Evolutionary conservation across 805 yeast genomes (phyloP), one percentile per base, ranked within the genome.

Genomic region (Candida coleopterorum): DNA sequence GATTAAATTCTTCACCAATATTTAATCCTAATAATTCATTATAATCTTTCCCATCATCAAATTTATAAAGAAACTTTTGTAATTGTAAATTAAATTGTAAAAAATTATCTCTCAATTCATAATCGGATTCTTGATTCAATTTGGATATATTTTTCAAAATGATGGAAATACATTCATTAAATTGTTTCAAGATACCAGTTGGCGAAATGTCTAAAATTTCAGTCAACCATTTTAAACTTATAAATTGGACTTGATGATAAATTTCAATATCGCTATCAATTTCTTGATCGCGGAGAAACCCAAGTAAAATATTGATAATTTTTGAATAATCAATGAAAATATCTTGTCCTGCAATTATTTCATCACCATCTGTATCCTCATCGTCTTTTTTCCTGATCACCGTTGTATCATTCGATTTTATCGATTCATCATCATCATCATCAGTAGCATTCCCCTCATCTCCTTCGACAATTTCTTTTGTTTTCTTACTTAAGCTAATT

Each of bases 181-280:
- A 72, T 40, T 76, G 81, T 17, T 81, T 77, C 18, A 84, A 65
- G 43, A 90, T 80, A 31, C 89, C 83, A 26, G 71, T 67, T 1
- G 97, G 90, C 0, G 90, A 78, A 12, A 85, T 77, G 11, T 74
- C 76, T 18, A 93, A 60, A 23, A 93, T 65, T 12, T 79, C 79
- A 37, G 76, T 79, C 11, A 93, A 61, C 98, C 98, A 93, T 32
- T 78, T 76, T 34, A 90, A 64, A 0, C 86, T 86, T 3, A 84
- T 85, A 22, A 80, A 58, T 55, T 86, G 94, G 30, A 89, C 84
- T 47, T 85, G 85, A 38, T 59, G 43, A 29, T 52, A 54, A 4
- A 62, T 51, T 18, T 66, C 72, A 38, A 64, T 70, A 35, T 67
- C 72, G 15, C 48, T 56, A 2, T 59, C 41, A 18, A 60, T 48